Evolutionary conservation across 768 basidiomycete species (phyloP).

Genomic region (Ramaria rubella): DNA sequence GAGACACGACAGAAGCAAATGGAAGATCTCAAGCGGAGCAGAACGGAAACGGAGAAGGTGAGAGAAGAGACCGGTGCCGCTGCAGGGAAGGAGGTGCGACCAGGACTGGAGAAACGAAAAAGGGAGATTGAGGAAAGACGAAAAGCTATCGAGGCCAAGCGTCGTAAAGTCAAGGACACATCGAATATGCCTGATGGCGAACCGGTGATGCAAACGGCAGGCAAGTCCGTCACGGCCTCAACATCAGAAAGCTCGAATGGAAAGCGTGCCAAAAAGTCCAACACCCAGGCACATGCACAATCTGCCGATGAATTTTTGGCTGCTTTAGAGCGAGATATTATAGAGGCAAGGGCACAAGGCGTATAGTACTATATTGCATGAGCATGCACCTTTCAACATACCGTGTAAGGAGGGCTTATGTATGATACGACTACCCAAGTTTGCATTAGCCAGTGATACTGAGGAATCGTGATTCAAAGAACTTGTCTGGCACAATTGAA

Average conservation of each 20-base stretch:
- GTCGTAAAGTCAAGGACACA: constrained; percentile 41
- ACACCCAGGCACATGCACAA: constrained; percentile 17
- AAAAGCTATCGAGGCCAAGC: constrained; percentile 55
- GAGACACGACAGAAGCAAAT: constrained; percentile 71
- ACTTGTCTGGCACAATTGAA: too few relatives aligned
- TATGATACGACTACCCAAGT: too few relatives aligned
- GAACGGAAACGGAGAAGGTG: constrained; percentile 64
- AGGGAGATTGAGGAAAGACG: constrained; percentile 72
- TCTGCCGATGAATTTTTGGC: constrained; percentile 64
- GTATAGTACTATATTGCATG: background rate
- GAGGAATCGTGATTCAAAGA: too few relatives aligned
- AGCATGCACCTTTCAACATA: too few relatives aligned
- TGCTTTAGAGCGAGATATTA: constrained; percentile 56
- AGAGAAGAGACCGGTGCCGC: constrained; percentile 55
- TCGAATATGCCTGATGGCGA: background rate
- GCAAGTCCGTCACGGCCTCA: background rate
- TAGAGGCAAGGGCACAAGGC: background rate
- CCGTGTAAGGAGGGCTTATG: too few relatives aligned
- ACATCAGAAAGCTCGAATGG: constrained; percentile 3
- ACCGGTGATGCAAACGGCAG: background rate
- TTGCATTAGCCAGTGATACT: too few relatives aligned
- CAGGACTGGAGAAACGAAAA: constrained; percentile 35
- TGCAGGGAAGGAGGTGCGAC: constrained; percentile 36
- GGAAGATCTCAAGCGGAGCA: constrained; percentile 64
- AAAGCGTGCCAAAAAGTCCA: constrained; percentile 18